These are phyloP conservation scores for Anthostomella pinea DNA, from an alignment of 2,329 filamentous ascomycete species.

Conservation along the genomic window DNA sequence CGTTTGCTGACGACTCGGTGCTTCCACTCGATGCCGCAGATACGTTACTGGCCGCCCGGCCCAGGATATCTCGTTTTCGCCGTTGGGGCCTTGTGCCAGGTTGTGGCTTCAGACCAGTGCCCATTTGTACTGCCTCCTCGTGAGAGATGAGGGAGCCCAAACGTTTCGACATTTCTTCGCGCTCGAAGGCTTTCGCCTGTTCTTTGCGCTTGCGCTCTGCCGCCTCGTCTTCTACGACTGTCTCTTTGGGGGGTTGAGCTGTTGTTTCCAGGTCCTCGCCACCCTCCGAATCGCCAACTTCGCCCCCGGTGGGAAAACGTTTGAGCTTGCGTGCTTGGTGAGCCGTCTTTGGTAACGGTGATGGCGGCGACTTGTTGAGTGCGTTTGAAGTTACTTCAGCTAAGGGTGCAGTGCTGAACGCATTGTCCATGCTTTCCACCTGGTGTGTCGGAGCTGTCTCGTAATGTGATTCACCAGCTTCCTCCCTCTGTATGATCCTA, in stretches of 20 bases:
- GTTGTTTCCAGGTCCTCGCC: constrained; percentile 28
- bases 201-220: constrained; percentile 19
- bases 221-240: constrained; percentile 8
- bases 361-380: constrained; percentile 41
- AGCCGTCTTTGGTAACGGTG: constrained; percentile 26
- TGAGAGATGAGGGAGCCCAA: constrained; percentile 24
- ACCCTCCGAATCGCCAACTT: constrained; percentile 44
- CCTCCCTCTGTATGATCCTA: constrained; percentile 3
- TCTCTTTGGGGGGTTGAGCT: constrained; percentile 5
- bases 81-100: constrained; percentile 22
- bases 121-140: constrained; percentile 10
- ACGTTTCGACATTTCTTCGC: constrained; percentile 25
- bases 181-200: constrained; percentile 16
- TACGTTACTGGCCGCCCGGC: constrained; percentile 56
- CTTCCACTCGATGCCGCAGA: constrained; percentile 50
- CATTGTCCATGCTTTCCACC: constrained; percentile 24
- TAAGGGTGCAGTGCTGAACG: constrained; percentile 34
- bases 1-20: constrained; percentile 39
- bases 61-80: constrained; percentile 50
- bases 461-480: constrained; percentile 31
- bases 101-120: constrained; percentile 15
- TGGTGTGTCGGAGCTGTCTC: constrained; percentile 41
- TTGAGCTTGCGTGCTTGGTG: constrained; percentile 25
- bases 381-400: constrained; percentile 39
- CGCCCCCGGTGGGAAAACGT: constrained; percentile 34